phyloP scores from a whole-genome alignment of 306 rosid genomes.

The Cucumis melo region DNA sequence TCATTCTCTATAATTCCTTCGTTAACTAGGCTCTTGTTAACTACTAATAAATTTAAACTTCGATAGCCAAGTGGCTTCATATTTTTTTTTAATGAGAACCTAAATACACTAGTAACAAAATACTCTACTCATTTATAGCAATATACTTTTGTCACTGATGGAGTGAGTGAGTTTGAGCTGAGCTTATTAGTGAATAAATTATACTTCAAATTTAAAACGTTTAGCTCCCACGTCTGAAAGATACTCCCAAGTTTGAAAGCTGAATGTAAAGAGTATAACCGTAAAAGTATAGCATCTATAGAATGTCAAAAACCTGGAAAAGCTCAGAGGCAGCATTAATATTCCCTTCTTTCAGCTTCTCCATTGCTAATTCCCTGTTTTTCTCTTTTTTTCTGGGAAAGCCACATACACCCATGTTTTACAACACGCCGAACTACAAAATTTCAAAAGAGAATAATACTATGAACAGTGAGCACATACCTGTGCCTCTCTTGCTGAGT shows the following conservation, averaged over 20 bases:
- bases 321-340: constrained; percentile 62
- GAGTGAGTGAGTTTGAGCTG: not conserved
- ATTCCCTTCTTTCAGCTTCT: constrained; percentile 63
- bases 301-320: constrained; percentile 44
- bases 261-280: not conserved
- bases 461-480: constrained; percentile 3
- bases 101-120: not conserved
- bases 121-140: not conserved
- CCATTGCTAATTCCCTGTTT: constrained; percentile 63
- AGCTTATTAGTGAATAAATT: not conserved
- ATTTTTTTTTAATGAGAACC: not conserved
- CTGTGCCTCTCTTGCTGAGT: constrained; percentile 37
- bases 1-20: too few relatives aligned
- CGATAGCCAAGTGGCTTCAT: not conserved
- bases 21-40: too few relatives aligned
- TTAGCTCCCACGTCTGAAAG: not conserved
- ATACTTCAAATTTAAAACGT: not conserved
- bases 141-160: not conserved
- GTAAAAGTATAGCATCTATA: not conserved
- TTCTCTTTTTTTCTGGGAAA: constrained; percentile 39
- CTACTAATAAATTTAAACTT: not conserved
- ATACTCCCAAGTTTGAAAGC: not conserved
- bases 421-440: not conserved
- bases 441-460: not conserved
- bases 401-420: not conserved